Evolutionary conservation across 1,284 basidiomycete species (phyloP).

Genomic region (Malassezia restricta): DNA sequence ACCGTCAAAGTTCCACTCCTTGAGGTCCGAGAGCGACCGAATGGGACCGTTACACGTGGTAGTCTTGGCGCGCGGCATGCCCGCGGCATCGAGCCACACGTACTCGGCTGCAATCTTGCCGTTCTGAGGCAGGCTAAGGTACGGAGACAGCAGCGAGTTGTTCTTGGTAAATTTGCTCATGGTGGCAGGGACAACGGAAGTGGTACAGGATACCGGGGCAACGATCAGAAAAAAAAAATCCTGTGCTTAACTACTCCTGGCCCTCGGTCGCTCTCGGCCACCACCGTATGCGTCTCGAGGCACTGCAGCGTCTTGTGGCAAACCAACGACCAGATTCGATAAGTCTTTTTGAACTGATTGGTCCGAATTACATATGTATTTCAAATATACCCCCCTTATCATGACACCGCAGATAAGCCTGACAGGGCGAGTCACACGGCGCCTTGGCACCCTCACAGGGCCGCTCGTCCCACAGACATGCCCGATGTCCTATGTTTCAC

Average conservation of each 20-base stretch:
- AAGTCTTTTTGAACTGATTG: background rate
- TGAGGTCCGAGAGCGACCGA: constrained; percentile 58
- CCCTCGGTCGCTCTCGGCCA: background rate
- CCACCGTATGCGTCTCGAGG: too few species aligned
- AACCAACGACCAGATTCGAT: background rate
- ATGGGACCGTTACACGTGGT: constrained; percentile 66
- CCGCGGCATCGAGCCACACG: constrained; percentile 50
- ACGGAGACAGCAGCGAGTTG: constrained; percentile 16
- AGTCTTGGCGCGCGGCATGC: constrained; percentile 42
- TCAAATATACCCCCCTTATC: background rate
- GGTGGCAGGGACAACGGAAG: background rate
- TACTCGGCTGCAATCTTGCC: constrained; percentile 42
- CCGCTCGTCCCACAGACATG: too few species aligned
- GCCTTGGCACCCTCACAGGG: too few species aligned
- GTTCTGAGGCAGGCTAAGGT: constrained; percentile 21
- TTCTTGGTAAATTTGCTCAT: constrained; percentile 1
- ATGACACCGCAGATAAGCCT: background rate
- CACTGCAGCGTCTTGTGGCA: too few species aligned
- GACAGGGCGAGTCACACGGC: background rate
- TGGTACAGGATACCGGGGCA: background rate
- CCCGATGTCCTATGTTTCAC: too few species aligned
- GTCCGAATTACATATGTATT: background rate
- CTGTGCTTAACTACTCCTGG: background rate
- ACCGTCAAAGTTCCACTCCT: constrained; percentile 98
- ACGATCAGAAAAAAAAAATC: background rate